Base-by-base conservation (phyloP, 129 eudicot species). In the Flaveria robusta region DNA sequence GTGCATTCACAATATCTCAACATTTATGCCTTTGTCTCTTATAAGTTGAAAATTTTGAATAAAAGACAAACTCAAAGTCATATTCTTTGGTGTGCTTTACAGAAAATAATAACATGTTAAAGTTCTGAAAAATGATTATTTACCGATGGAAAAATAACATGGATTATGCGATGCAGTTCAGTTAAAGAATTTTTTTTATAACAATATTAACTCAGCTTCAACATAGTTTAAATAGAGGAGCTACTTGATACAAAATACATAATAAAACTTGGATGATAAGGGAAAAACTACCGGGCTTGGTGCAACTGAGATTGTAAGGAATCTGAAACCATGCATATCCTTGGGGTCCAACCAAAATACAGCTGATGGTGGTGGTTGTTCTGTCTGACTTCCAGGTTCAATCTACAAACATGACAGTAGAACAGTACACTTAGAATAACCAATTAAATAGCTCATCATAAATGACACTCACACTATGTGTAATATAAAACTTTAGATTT, bases 311-410 rank as follows among this genome's bases (percentile, higher is more conserved):
- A 95, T 85, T 26, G 97, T 95, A 72, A 95, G 73, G 78, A 91
- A 95, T 83, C 94, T 86, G 83, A 85, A 95, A 27, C 99, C 99
- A 75, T 79, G 72, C 97, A 91, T 87, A 78, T 86, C 94, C 79
- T 80, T 75, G 1, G 97, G 86, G 68, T 72, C 85, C 86, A 95
- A 66, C 97, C 90, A 89, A 85, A 95, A 86, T 42, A 95, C 81
- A 64, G 88, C 89, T 72, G 99, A 95, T 63, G 99, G 96, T 69
- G 98, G 88, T 75, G 97, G 88, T 78, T 95, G 99, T 68, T 95
- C 96, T 51, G 99, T 91, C 81, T 95, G 99, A 84, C 96, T 89
- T 75, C 99, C 99, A 68, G 99, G 99, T 79, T 95, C 99, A 67
- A 88, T 82, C 99, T 95, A 70, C 47, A 78, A 29, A 82, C 71